Conservation (phyloP, 2,329 filamentous ascomycete genomes). For the Calycina marina region DNA sequence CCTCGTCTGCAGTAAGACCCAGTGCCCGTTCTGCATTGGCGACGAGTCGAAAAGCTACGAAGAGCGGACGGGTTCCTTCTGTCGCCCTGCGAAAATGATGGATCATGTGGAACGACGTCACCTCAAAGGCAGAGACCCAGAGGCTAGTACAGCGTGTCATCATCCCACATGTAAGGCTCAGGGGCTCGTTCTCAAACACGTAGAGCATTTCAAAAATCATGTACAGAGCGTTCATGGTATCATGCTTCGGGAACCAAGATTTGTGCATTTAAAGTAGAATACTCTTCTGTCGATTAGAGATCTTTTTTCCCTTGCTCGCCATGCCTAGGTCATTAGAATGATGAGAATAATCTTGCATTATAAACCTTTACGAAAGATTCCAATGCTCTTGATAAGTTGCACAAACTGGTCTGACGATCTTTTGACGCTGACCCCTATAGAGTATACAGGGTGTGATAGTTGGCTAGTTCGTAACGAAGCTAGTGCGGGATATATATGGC, state of each 20-base stretch:
- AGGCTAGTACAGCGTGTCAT: background rate
- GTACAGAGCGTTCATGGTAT: conserved; percentile 8
- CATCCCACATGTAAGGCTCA: conserved; percentile 6
- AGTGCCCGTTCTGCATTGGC: conserved; percentile 9
- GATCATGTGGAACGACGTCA: conserved; percentile 11
- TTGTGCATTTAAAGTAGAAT: too few species aligned
- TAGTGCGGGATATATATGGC: too few species aligned
- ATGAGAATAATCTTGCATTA: too few species aligned
- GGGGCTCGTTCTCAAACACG: conserved; percentile 8
- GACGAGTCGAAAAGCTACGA: conserved; percentile 10
- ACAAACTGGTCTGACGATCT: too few species aligned
- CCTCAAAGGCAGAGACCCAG: conserved; percentile 1
- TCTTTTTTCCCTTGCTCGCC: too few species aligned
- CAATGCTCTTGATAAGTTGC: too few species aligned
- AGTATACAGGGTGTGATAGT: too few species aligned
- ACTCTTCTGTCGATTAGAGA: too few species aligned
- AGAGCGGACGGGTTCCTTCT: conserved; percentile 9
- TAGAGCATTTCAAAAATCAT: conserved; percentile 12
- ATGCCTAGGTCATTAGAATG: too few species aligned
- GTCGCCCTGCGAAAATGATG: conserved; percentile 8
- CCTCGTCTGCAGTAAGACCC: conserved; percentile 7
- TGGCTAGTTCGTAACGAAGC: too few species aligned
- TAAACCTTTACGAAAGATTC: too few species aligned
- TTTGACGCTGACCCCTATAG: too few species aligned
- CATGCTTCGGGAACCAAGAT: conserved; percentile 7